Evolutionary conservation across 306 rosid species (phyloP), one percentile per base, ranked within the genome.

Genomic region (Cajanus cajan): DNA sequence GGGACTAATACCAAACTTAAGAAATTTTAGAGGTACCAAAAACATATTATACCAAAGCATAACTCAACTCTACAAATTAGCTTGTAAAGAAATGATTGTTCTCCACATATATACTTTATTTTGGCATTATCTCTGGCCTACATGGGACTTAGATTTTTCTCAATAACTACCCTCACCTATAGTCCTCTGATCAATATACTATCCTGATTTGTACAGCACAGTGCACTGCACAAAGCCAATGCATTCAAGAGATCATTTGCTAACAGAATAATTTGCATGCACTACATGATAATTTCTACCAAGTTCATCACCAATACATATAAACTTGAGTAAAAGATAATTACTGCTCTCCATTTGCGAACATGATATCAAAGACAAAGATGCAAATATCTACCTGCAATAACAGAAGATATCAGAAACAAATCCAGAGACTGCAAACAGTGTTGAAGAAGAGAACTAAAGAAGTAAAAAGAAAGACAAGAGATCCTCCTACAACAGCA

Each of bases 331-430:
- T 40, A 58, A 71, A 72, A 78, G 39, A 88, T 64, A 82, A 76
- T 90, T 89, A 94, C 98, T 83, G 90, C 70, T 91, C 84, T 82
- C 96, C 97, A 78, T 92, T 92, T 51, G 91, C 86, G 39, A 94
- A 83, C 98, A 94, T 92, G 89, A 94, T 80, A 81, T 94, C 98
- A 16, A 94, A 94, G 82, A 88, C 93, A 84, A 94, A 94, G 71
- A 90, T 59, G 58, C 98, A 92, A 61, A 94, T 90, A 82, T 86
- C 96, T 64, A 92, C 98, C 98, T 94, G 96, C 88, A 76, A 14
- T 52, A 14, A 83, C 76, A 87, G 58, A 79, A 72, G 36, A 82
- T 12, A 80, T 68, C 48, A 77, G 79, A 64, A 82, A 66, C 14
- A 67, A 31, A 77, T 83, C 45, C 45, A 76, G 47, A 77, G 31